Evolutionary conservation across 805 yeast species (phyloP).

Genomic region (Wickerhamomyces chaumierensis): DNA sequence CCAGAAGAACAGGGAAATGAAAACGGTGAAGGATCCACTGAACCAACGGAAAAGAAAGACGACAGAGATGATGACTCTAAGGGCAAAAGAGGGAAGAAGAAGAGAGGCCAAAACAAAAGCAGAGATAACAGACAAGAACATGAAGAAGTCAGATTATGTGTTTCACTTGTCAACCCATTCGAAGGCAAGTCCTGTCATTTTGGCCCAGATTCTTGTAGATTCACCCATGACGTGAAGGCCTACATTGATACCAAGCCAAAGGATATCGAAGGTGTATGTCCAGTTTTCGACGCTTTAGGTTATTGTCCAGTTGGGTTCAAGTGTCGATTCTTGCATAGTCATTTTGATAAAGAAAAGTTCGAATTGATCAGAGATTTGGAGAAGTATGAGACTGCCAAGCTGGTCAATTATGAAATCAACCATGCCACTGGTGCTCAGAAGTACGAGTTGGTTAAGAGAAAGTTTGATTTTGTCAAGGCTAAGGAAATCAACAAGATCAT

Average conservation of each 20-base stretch:
- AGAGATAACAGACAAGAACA: conserved; percentile 63
- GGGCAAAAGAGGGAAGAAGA: conserved; percentile 34
- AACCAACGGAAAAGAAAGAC: conserved; percentile 33
- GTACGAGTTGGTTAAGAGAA: conserved; percentile 32
- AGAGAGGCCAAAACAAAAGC: conserved; percentile 75
- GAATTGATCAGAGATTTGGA: conserved; percentile 34
- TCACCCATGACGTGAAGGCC: conserved; percentile 58
- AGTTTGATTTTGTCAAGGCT: conserved; percentile 45
- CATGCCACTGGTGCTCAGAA: conserved; percentile 34
- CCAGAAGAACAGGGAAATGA: no score
- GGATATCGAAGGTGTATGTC: conserved; percentile 74
- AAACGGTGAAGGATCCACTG: conserved; percentile 25
- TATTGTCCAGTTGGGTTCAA: conserved; percentile 87
- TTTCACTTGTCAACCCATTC: conserved; percentile 46
- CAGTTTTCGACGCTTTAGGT: conserved; percentile 73
- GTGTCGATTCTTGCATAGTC: conserved; percentile 83
- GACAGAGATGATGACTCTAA: conserved; percentile 28
- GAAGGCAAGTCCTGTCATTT: conserved; percentile 37
- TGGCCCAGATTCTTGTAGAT: conserved; percentile 65
- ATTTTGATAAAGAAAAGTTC: conserved; percentile 35
- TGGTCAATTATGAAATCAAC: conserved; percentile 50
- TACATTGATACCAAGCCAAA: conserved; percentile 57
- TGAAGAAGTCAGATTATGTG: conserved; percentile 58
- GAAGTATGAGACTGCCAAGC: conserved; percentile 22
- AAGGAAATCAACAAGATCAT: conserved; percentile 50